Base-by-base conservation (phyloP, 306 rosid species). In the Ceratonia siliqua region DNA sequence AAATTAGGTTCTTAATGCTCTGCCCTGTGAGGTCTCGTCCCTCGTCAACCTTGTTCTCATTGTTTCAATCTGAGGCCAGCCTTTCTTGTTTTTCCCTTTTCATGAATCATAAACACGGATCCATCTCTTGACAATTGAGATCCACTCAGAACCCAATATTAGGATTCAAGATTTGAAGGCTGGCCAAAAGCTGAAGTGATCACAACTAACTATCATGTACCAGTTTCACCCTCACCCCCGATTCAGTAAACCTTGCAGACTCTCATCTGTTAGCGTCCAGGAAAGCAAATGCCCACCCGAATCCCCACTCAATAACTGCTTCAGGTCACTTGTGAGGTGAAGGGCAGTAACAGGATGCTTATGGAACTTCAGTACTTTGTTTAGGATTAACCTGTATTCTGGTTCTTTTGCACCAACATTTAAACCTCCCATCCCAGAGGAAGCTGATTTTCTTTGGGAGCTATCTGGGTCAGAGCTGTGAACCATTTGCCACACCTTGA, bases 401-500 rank as follows among this genome's bases (percentile, higher is more conserved):
- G 92, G 89, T 63, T 71, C 87, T 79, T 72, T 86, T 42, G 75
- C 79, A 70, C 82, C 92, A 25, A 89, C 79, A 74, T 77, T 87
- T 68, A 89, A 57, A 35, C 63, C 88, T 13, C 84, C 90, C 50
- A 46, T 43, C 53, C 87, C 92, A 68, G 73, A 54, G 70, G 83
- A 64, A 9, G 81, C 78, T 17, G 90, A 85, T 86, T 89, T 90
- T 74, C 79, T 75, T 39, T 79, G 91, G 78, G 91, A 83, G 82
- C 65, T 66, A 52, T 80, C 89, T 13, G 70, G 87, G 54, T 81
- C 83, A 63, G 94, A 82, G 87, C 84, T 74, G 85, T 92, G 94
- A 71, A 95, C 88, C 96, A 87, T 92, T 83, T 90, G 97, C 99
- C 98, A 95, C 75, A 95, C 97, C 87, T 95, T 95, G 63, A 95